Conservation (phyloP, 208 protist genomes). For the Polymyxa betae region DNA sequence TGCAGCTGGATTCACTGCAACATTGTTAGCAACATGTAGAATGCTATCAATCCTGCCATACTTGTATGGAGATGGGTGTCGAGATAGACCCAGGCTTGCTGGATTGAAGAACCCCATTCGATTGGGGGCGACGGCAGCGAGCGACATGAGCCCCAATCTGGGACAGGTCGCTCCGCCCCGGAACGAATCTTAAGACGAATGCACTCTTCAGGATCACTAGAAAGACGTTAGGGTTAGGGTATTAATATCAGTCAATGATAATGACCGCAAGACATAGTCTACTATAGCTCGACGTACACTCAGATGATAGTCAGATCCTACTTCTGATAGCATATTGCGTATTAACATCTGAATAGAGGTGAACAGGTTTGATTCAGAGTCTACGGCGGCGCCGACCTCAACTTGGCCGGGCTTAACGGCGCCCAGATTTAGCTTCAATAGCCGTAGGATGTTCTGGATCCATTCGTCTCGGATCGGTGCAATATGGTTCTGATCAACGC, state of each 20-base stretch:
- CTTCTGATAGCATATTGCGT: not conserved
- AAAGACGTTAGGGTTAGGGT: not conserved
- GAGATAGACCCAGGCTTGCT: slow-evolving; percentile 26
- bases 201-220: not conserved
- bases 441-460: not conserved
- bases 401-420: not conserved
- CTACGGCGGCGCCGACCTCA: not conserved
- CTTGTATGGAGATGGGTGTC: not conserved
- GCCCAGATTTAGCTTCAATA: not conserved
- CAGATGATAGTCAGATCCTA: slow-evolving; percentile 7
- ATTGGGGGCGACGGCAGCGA: slow-evolving; percentile 17
- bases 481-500: not conserved
- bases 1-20: slow-evolving; percentile 12
- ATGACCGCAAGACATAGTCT: slow-evolving; percentile 42
- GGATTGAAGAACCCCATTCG: not conserved
- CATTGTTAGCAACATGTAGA: not conserved
- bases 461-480: not conserved
- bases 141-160: slow-evolving; percentile 4
- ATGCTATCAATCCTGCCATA: not conserved
- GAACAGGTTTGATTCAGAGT: not conserved
- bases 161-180: not conserved
- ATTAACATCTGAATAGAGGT: not conserved
- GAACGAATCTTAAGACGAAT: not conserved
- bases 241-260: not conserved
- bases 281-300: not conserved